Percentiles rank a stretch among this genome's conserved stretches.
Evolutionary conservation across 352 stramenopile genomes (phyloP).

Genomic region (Globisporangium emineosum): DNA sequence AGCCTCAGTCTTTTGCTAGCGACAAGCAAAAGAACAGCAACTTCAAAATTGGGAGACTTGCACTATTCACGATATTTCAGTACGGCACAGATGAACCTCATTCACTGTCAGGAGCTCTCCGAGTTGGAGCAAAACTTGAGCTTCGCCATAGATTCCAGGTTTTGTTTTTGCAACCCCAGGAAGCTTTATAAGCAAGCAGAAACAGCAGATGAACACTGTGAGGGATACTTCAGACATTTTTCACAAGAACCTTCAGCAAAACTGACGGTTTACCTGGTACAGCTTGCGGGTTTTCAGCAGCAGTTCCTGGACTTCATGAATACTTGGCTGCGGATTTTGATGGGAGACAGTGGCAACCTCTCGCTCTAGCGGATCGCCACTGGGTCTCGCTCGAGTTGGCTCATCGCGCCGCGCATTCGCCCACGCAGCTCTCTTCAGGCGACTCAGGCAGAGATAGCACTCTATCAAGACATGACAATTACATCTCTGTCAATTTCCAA

Average conservation of each 20-base stretch:
- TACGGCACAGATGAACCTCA: conserved; percentile 21
- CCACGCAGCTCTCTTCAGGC: conserved; percentile 33
- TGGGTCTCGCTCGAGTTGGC: background rate
- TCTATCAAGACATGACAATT: conserved; percentile 13
- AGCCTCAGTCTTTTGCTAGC: conserved; percentile 30
- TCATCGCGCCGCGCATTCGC: conserved; percentile 13
- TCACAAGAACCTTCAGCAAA: background rate
- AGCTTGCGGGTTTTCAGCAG: conserved; percentile 25
- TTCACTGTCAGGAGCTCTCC: conserved; percentile 32
- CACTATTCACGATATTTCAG: background rate
- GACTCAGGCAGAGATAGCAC: conserved; percentile 25
- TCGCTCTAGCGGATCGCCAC: background rate
- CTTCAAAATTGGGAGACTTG: background rate
- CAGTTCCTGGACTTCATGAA: conserved; percentile 3
- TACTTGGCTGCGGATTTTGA: background rate
- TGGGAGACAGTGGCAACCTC: background rate
- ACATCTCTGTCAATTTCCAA: background rate
- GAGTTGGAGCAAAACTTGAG: conserved; percentile 44
- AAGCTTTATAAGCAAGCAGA: conserved; percentile 14
- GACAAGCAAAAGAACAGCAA: background rate
- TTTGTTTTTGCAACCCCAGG: conserved; percentile 28
- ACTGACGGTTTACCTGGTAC: conserved; percentile 30
- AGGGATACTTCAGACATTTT: background rate
- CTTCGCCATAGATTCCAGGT: conserved; percentile 34
- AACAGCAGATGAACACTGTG: too few relatives aligned